These are phyloP conservation scores for Hemileccinum impolitum DNA, from an alignment of 768 basidiomycete genomes.

Conservation along the genomic window DNA sequence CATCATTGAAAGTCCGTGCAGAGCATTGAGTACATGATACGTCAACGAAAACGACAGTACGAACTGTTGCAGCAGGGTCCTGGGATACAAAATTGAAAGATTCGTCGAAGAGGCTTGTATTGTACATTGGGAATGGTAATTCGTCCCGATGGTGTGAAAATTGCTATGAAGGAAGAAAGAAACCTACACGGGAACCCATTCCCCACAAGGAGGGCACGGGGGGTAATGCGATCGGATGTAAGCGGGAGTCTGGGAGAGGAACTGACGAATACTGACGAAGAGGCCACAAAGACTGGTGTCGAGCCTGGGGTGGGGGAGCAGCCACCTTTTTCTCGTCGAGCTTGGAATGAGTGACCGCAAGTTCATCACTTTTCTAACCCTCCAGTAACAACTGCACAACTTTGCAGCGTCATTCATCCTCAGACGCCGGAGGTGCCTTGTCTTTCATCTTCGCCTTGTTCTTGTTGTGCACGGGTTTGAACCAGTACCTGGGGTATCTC, in stretches of 20 bases:
- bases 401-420: conserved; percentile 37
- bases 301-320: too few species aligned
- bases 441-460: conserved; percentile 42
- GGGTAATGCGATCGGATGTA: too few species aligned
- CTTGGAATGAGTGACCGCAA: conserved; percentile 53
- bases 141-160: conserved; percentile 38
- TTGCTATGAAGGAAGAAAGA: conserved; percentile 12
- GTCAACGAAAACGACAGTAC: background rate
- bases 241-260: too few species aligned
- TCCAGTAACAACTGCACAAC: conserved; percentile 60
- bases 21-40: background rate
- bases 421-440: conserved; percentile 12
- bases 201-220: conserved; percentile 29
- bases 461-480: conserved; percentile 45
- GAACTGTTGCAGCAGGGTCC: conserved; percentile 16
- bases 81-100: conserved; percentile 34
- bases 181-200: conserved; percentile 24
- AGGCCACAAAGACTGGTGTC: too few species aligned
- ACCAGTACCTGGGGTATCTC: conserved; percentile 62
- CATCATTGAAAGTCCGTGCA: conserved; percentile 20
- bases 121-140: conserved; percentile 47
- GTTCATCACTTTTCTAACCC: conserved; percentile 66
- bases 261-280: too few species aligned
- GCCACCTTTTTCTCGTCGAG: conserved; percentile 41
- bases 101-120: conserved; percentile 46